Evolutionary conservation across 163 green algal genomes (phyloP).

Genomic region (Chlorella variabilis): DNA sequence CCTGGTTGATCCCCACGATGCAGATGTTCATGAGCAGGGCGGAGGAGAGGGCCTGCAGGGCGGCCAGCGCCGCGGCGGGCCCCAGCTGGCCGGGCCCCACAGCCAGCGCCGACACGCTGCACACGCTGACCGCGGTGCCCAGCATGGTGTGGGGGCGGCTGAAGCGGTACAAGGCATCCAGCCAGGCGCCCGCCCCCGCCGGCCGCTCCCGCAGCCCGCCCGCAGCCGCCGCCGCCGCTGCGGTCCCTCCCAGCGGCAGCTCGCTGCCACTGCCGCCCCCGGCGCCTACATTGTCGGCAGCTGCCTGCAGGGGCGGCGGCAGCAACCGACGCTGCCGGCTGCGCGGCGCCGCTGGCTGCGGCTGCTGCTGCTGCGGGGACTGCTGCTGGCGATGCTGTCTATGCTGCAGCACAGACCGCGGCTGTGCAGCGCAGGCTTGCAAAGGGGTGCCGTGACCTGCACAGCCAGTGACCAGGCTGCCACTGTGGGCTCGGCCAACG

Average conservation of each 20-base stretch:
- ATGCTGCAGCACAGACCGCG: background rate
- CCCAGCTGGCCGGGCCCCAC: constrained; percentile 44
- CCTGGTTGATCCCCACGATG: constrained; percentile 98
- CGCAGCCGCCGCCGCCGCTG: background rate
- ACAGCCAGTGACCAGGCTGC: background rate
- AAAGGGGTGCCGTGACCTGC: background rate
- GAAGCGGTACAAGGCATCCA: constrained; percentile 58
- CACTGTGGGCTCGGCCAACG: background rate
- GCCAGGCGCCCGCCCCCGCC: background rate
- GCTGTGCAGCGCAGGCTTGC: background rate
- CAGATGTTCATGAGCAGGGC: constrained; percentile 93
- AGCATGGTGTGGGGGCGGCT: constrained; percentile 93
- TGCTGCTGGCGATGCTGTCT: background rate
- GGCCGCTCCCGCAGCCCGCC: constrained; percentile 1
- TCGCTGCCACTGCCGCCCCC: constrained; percentile 1
- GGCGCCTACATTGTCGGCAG: background rate
- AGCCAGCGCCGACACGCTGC: constrained; percentile 85
- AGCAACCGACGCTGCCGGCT: background rate
- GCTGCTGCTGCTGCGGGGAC: background rate
- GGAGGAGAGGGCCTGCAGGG: constrained; percentile 72
- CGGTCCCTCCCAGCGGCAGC: background rate
- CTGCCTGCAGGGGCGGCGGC: background rate
- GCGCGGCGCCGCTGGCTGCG: background rate
- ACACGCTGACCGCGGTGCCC: constrained; percentile 85
- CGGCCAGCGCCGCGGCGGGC: constrained; percentile 4